Percentiles rank a stretch among this genome's conserved stretches.
Conservation (phyloP, 306 rosid genomes). For the Malus orientalis region DNA sequence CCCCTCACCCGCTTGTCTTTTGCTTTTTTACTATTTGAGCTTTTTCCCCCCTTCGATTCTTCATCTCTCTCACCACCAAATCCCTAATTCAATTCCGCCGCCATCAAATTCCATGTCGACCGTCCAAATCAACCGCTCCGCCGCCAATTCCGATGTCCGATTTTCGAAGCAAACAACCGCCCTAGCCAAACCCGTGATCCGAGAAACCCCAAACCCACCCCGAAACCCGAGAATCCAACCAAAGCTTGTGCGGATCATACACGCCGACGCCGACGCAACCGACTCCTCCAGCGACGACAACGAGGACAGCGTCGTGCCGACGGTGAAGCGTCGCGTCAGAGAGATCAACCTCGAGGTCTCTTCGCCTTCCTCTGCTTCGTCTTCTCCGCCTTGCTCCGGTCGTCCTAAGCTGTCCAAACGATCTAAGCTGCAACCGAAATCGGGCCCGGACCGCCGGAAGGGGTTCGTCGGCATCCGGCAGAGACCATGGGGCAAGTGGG, state of each 20-base stretch:
- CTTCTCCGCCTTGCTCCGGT: background rate
- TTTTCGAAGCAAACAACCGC: conserved; percentile 12
- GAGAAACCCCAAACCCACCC: background rate
- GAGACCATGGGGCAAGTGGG: conserved; percentile 83
- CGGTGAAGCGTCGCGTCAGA: conserved; percentile 29
- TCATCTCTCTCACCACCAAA: too few species aligned
- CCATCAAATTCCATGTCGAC: background rate
- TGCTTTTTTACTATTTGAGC: too few species aligned
- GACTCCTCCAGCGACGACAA: conserved; percentile 54
- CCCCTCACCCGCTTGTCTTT: too few species aligned
- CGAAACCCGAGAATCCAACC: background rate
- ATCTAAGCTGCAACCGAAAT: background rate
- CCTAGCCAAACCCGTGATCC: background rate
- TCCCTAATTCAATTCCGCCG: background rate
- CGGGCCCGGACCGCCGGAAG: background rate
- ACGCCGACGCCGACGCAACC: conserved; percentile 64
- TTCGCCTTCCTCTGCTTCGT: background rate
- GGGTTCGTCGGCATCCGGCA: conserved; percentile 59
- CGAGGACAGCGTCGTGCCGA: background rate
- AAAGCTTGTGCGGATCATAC: conserved; percentile 48
- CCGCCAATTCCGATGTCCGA: background rate
- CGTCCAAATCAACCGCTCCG: background rate
- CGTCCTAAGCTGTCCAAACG: background rate
- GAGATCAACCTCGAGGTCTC: conserved; percentile 22
- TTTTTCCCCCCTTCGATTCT: too few species aligned